Evolutionary conservation across 208 protist genomes (phyloP).

Genomic region (Trypanosoma congolense): DNA sequence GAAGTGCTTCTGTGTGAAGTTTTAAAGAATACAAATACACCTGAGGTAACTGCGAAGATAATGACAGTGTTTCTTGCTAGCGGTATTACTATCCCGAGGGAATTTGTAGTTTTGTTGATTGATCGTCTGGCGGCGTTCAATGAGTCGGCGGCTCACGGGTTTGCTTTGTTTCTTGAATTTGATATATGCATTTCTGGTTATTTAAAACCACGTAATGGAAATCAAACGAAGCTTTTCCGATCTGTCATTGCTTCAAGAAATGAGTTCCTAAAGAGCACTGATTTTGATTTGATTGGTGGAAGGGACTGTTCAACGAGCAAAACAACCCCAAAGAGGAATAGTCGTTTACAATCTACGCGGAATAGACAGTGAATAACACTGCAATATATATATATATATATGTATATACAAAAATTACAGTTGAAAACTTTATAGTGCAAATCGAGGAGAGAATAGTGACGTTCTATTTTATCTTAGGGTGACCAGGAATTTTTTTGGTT

Average conservation of each 20-base stretch:
- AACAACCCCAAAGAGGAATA: neutral
- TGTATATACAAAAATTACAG: no score
- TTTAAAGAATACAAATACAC: no score
- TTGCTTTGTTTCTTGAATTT: neutral
- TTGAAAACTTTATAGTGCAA: conserved; percentile 4
- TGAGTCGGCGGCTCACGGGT: neutral
- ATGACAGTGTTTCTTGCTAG: no score
- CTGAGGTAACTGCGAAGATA: no score
- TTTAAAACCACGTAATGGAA: neutral
- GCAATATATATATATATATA: no score
- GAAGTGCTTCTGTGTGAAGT: no score
- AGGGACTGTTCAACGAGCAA: no score
- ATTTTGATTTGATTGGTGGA: no score
- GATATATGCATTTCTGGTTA: neutral
- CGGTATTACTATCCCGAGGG: neutral
- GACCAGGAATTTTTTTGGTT: no score
- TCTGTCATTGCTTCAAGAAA: neutral
- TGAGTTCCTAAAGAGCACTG: no score
- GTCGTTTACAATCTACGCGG: conserved; percentile 6
- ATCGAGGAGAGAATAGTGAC: conserved; percentile 6
- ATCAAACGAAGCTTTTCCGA: neutral
- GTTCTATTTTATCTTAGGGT: neutral
- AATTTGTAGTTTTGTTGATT: neutral
- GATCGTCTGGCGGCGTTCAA: neutral
- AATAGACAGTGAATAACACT: neutral